phyloP scores from a whole-genome alignment of 192 early-diverging fungal genomes.

The Backusella liffmaniae region DNA sequence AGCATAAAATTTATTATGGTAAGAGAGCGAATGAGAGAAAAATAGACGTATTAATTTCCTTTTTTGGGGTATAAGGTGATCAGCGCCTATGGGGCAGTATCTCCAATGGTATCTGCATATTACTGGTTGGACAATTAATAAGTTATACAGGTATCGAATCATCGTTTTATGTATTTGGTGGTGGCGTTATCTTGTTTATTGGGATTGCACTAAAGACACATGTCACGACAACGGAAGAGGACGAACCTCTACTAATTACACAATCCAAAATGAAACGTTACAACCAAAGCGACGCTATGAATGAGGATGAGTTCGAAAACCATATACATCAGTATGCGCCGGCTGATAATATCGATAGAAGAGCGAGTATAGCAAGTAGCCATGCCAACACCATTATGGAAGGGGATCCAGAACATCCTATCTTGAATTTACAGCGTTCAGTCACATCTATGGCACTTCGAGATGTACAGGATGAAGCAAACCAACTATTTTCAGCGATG shows the following conservation, averaged over 20 bases:
- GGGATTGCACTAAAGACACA: conserved; percentile 15
- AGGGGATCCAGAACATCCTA: neutral
- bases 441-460: conserved; percentile 15
- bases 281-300: neutral
- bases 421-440: neutral
- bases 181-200: conserved; percentile 16
- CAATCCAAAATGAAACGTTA: neutral
- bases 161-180: conserved; percentile 35
- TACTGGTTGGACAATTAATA: conserved; percentile 22
- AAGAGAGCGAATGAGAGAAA: neutral
- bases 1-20: conserved; percentile 43
- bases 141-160: conserved; percentile 16
- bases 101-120: conserved; percentile 29
- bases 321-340: neutral
- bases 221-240: neutral
- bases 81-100: conserved; percentile 36
- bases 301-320: neutral
- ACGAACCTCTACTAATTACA: conserved; percentile 18
- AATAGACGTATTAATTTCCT: neutral
- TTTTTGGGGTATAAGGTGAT: conserved; percentile 20
- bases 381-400: conserved; percentile 29
- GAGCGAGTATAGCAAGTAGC: conserved; percentile 22
- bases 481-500: conserved; percentile 7
- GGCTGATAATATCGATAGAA: conserved; percentile 11
- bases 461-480: conserved; percentile 25